A percentile compares a stretch with the other conserved stretches of the same genome.
Evolutionary conservation across 345 rosid species (phyloP).

Genomic region (Dovyalis caffra): DNA sequence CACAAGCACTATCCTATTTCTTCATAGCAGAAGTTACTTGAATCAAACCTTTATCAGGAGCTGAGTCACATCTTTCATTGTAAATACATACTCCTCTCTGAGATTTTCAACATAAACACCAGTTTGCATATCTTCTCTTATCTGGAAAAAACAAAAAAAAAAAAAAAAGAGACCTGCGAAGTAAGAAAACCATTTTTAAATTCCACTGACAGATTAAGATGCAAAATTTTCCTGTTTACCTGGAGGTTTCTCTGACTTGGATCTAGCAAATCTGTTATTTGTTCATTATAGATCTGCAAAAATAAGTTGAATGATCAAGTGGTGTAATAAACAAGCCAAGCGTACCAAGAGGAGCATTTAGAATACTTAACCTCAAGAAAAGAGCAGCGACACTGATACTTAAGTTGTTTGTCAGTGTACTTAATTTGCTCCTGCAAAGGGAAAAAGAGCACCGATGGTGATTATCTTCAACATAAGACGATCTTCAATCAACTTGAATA

Average conservation of each 20-base stretch:
- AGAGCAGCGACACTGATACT: constrained; percentile 94
- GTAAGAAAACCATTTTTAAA: constrained; percentile 11
- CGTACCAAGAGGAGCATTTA: constrained; percentile 3
- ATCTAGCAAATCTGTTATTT: constrained; percentile 92
- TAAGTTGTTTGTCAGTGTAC: constrained; percentile 79
- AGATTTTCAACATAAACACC: constrained; percentile 95
- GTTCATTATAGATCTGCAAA: constrained; percentile 95
- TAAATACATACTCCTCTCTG: constrained; percentile 71
- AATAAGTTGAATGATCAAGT: constrained; percentile 23
- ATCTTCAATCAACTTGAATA: constrained; percentile 7
- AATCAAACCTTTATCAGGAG: constrained; percentile 73
- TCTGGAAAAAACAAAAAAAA: too few relatives aligned
- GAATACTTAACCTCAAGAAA: constrained; percentile 74
- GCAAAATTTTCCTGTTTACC: constrained; percentile 42
- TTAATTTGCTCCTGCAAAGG: constrained; percentile 75
- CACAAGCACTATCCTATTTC: constrained; percentile 1
- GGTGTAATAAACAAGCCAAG: neutral
- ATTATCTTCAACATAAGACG: constrained; percentile 4
- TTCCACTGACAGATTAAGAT: constrained; percentile 4
- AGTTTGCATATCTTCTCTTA: constrained; percentile 92
- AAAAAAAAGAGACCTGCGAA: constrained; percentile 6
- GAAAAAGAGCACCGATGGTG: constrained; percentile 11
- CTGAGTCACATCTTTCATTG: constrained; percentile 75
- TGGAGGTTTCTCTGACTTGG: constrained; percentile 83
- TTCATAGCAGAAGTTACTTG: constrained; percentile 14